These are phyloP conservation scores for Albugo laibachii DNA, from an alignment of 352 stramenopile species.

Conservation along the genomic window DNA sequence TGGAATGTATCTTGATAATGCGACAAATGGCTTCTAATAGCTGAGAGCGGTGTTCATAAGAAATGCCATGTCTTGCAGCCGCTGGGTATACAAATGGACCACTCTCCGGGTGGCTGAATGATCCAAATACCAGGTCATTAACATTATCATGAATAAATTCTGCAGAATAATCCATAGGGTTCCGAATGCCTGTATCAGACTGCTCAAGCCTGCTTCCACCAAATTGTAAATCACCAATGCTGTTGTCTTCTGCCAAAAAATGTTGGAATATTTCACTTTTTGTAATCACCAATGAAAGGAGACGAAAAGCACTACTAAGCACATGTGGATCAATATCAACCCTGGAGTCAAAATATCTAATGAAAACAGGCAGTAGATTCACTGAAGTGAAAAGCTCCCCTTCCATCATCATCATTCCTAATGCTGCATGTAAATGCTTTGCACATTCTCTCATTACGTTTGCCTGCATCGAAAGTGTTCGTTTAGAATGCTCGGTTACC, in stretches of 20 bases:
- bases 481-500: slow-evolving; percentile 14
- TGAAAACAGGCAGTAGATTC: slow-evolving; percentile 19
- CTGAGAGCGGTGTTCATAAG: slow-evolving; percentile 6
- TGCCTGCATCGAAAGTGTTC: slow-evolving; percentile 15
- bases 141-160: too few relatives aligned
- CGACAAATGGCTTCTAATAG: slow-evolving; percentile 25
- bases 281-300: slow-evolving; percentile 30
- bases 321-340: slow-evolving; percentile 18
- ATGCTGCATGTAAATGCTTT: slow-evolving; percentile 23
- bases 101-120: too few relatives aligned
- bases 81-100: too few relatives aligned
- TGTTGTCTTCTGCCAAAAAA: slow-evolving; percentile 11
- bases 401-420: slow-evolving; percentile 28
- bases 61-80: too few relatives aligned
- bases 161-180: too few relatives aligned
- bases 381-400: slow-evolving; percentile 14
- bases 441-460: slow-evolving; percentile 16
- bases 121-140: too few relatives aligned
- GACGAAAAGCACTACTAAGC: slow-evolving; percentile 23
- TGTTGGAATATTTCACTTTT: slow-evolving; percentile 24
- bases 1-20: slow-evolving; percentile 28
- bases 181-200: too few relatives aligned
- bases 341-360: slow-evolving; percentile 23
- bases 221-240: too few relatives aligned
- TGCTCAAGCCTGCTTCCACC: too few relatives aligned